Evolutionary conservation across 2,329 filamentous ascomycete species (phyloP).

Genomic region (Colletotrichum siamense): DNA sequence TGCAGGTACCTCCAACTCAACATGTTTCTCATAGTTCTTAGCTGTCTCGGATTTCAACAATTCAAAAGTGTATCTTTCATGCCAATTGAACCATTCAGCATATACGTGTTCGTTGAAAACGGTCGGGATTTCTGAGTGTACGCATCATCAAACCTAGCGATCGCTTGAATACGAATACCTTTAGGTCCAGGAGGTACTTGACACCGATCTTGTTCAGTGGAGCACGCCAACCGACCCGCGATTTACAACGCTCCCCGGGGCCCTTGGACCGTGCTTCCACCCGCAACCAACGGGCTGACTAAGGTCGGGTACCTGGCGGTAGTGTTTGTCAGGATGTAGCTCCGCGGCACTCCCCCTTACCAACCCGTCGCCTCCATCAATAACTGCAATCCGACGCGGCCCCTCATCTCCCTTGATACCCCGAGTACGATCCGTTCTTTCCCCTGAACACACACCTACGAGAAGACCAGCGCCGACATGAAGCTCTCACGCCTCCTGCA

Average conservation of each 20-base stretch:
- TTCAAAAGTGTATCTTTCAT: not conserved
- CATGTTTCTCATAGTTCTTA: not conserved
- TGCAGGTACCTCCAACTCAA: not conserved
- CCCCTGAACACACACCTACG: not conserved
- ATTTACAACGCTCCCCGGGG: not conserved
- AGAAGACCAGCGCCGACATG: conserved; percentile 43
- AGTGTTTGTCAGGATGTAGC: conserved; percentile 12
- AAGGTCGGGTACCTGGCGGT: not conserved
- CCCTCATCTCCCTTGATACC: not conserved
- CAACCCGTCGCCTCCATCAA: not conserved
- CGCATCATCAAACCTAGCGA: not conserved
- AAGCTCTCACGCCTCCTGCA: conserved; percentile 51
- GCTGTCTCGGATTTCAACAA: not conserved
- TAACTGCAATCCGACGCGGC: not conserved
- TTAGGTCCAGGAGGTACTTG: not conserved
- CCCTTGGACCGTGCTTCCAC: not conserved
- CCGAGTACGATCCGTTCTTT: not conserved
- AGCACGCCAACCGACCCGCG: not conserved
- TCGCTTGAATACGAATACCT: not conserved
- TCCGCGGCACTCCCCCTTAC: conserved; percentile 15
- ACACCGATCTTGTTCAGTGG: not conserved
- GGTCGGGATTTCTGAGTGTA: not conserved
- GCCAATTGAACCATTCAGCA: not conserved
- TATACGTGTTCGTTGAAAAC: not conserved
- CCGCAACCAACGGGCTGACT: not conserved